Percentiles rank a stretch among this genome's conserved stretches.
These are phyloP conservation scores for Acacia concinna DNA, from an alignment of 331 rosid genomes.

Conservation along the genomic window DNA sequence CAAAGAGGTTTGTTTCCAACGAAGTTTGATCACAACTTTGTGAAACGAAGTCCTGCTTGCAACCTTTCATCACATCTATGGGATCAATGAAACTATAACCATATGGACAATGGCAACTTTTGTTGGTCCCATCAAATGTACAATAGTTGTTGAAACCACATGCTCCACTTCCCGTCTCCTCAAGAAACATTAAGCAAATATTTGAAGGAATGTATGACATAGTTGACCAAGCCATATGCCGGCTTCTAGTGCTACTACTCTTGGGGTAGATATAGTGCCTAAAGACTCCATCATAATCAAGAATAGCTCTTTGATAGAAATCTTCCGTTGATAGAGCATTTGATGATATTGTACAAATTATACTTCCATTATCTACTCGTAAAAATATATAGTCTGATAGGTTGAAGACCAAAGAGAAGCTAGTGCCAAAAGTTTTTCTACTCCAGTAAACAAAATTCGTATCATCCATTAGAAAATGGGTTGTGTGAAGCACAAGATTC, in stretches of 20 bases:
- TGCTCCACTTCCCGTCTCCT: slow-evolving; percentile 22
- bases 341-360: background rate
- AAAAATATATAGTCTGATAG: background rate
- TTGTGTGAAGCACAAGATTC: slow-evolving; percentile 13
- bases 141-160: slow-evolving; percentile 41
- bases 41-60: slow-evolving; percentile 33
- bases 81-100: slow-evolving; percentile 38
- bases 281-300: slow-evolving; percentile 41
- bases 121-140: background rate
- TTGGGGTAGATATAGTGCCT: slow-evolving; percentile 33
- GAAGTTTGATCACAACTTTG: slow-evolving; percentile 30
- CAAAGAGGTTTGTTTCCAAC: slow-evolving; percentile 18
- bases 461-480: background rate
- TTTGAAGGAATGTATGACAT: background rate
- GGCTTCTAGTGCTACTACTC: background rate
- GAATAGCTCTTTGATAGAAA: slow-evolving; percentile 6
- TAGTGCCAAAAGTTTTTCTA: background rate
- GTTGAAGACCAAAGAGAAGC: background rate
- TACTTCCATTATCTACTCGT: background rate
- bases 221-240: slow-evolving; percentile 1
- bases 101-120: slow-evolving; percentile 17
- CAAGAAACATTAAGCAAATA: background rate
- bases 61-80: slow-evolving; percentile 33
- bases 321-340: background rate
- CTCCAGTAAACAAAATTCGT: background rate